Base-by-base conservation (phyloP, 352 stramenopile species). In the Halophytophthora batemanensis region DNA sequence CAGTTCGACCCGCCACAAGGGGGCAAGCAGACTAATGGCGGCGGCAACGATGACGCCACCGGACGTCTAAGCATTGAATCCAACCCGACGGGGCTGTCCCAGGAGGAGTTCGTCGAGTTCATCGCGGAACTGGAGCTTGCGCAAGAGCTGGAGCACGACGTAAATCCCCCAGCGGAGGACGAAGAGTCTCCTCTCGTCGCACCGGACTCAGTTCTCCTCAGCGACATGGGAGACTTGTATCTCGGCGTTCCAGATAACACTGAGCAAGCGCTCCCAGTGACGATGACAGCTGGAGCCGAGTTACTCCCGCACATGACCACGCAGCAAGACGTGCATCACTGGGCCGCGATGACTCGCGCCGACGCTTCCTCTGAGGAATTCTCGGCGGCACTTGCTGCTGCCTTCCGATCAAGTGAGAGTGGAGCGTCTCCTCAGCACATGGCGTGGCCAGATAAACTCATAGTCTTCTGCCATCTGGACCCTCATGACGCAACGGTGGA, bases 261-360 rank as follows among this genome's bases (percentile, higher is more conserved):
- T 8, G 15, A 37, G 3, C 21, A 33, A 23, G 5, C 18, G 25
- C 19, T 34, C 1, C 33, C 45, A 2, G 23, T 35, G 2, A 15
- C 31, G 46, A 37, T 37, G 22, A 35, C 22, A 2, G 29, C 45
- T 2, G 48, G 18, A 5, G 49, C 59, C 34, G 53, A 35, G 41
- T 29, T 25, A 12, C 45, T 60, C 29, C 42, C 47, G n/a, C 12
- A 33, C 10, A 59, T 47, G 22, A 59, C 61, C 22, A 8, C 56
- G 41, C 43, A 53, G 40, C 61, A 70, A 31, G 52, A 71, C 37
- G 56, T 62, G 36, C 53, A 67, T 19, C 62, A 71, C 40, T 65
- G 60, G 49, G 57, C 58, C 34, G 45, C 53, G 49, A 67, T 71
- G 57, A 33, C 56, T 28, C 57, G 57, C 42, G 62, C 53, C 4